A percentile compares a stretch with the other conserved stretches of the same genome.
Evolutionary conservation across 2,329 filamentous ascomycete species (phyloP).

Genomic region (Helminthosporium solani): DNA sequence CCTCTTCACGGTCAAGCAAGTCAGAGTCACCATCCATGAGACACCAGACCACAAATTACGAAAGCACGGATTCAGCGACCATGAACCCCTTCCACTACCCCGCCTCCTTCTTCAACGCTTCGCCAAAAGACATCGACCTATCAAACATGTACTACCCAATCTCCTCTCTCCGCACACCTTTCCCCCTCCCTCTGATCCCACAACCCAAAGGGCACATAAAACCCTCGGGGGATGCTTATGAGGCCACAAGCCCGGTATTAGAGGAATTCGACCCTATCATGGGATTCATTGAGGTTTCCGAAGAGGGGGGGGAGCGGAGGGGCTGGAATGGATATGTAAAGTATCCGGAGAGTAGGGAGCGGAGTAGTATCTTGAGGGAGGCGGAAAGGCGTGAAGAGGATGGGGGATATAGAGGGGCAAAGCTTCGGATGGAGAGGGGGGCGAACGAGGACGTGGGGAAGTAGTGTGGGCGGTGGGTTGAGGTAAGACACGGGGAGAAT

Average conservation of each 20-base stretch:
- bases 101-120: too few relatives aligned
- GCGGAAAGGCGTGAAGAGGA: constrained; percentile 1
- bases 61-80: too few relatives aligned
- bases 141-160: constrained; percentile 2
- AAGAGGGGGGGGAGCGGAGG: neutral
- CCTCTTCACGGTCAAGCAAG: too few relatives aligned
- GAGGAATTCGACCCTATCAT: constrained; percentile 10
- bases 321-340: constrained; percentile 8
- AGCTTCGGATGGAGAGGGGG: neutral
- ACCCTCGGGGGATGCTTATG: constrained; percentile 7
- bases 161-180: constrained; percentile 15
- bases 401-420: neutral
- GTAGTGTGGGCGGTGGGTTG: neutral
- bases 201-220: constrained; percentile 17
- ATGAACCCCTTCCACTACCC: too few relatives aligned
- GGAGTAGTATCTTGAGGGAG: constrained; percentile 14
- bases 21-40: too few relatives aligned
- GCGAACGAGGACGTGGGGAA: neutral
- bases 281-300: constrained; percentile 10
- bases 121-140: neutral
- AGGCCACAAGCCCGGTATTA: constrained; percentile 11
- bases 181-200: constrained; percentile 10
- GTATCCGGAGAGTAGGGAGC: constrained; percentile 11
- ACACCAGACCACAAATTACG: too few relatives aligned
- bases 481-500: too few relatives aligned